These are phyloP conservation scores for Apiotrichum sp. DNA, from an alignment of 1,284 basidiomycete species.

Conservation along the genomic window DNA sequence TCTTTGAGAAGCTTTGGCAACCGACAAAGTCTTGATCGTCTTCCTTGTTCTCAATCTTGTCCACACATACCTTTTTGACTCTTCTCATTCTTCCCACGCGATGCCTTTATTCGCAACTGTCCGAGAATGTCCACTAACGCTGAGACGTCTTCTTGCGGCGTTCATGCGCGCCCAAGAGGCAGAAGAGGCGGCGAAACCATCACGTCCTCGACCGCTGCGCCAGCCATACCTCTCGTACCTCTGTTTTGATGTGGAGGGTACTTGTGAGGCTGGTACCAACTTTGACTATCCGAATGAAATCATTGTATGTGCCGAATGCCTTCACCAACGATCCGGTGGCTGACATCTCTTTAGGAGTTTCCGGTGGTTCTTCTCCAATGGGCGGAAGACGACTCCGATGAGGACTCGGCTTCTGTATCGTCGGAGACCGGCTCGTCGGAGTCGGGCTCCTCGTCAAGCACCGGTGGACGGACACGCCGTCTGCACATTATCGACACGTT, in stretches of 20 bases:
- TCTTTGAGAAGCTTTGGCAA: too few relatives aligned
- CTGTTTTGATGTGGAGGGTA: slow-evolving; percentile 69
- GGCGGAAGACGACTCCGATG: slow-evolving; percentile 55
- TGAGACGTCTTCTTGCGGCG: slow-evolving; percentile 17
- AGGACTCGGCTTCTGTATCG: neutral
- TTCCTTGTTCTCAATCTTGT: neutral
- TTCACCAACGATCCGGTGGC: too few relatives aligned
- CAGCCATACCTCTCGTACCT: slow-evolving; percentile 47
- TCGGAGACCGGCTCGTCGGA: too few relatives aligned
- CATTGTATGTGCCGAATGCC: slow-evolving; percentile 58
- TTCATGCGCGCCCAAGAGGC: slow-evolving; percentile 15
- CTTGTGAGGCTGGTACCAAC: slow-evolving; percentile 61
- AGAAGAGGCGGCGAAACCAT: neutral
- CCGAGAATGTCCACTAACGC: slow-evolving; percentile 2
- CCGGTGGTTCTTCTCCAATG: slow-evolving; percentile 74
- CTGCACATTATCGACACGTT: slow-evolving; percentile 57
- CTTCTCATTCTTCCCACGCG: neutral
- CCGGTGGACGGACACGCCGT: neutral
- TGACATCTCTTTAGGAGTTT: slow-evolving; percentile 24
- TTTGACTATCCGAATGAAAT: slow-evolving; percentile 87
- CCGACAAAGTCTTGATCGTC: neutral
- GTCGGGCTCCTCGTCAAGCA: neutral
- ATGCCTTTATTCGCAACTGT: too few relatives aligned
- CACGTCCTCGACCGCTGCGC: neutral
- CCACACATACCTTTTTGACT: neutral